Percentiles rank a stretch among this genome's conserved stretches.
Evolutionary conservation across 2,329 filamentous ascomycete species (phyloP).

Genomic region (Fulvia fulva): DNA sequence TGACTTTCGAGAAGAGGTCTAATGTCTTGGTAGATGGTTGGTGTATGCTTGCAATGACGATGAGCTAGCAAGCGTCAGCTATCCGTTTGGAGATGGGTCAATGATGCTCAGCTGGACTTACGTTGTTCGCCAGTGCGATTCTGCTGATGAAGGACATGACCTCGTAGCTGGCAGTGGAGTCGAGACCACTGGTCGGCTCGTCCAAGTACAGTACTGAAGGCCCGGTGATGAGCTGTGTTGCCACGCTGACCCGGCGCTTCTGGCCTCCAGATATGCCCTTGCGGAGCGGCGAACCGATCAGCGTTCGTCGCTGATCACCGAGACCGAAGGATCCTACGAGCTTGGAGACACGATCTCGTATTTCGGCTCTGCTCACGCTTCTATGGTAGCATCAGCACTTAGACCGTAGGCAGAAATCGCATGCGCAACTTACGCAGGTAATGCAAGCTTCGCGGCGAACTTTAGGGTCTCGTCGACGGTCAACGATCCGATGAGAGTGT

Average conservation of each 20-base stretch:
- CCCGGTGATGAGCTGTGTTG: slow-evolving; percentile 71
- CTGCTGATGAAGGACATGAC: slow-evolving; percentile 66
- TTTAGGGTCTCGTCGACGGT: slow-evolving; percentile 73
- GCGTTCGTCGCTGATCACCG: slow-evolving; percentile 58
- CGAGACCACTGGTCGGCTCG: slow-evolving; percentile 76
- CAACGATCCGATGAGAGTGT: slow-evolving; percentile 72
- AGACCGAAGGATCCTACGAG: slow-evolving; percentile 70
- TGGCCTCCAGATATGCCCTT: slow-evolving; percentile 81
- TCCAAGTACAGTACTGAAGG: slow-evolving; percentile 77
- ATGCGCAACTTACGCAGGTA: slow-evolving; percentile 43
- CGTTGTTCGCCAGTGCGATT: slow-evolving; percentile 60
- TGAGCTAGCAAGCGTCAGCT: slow-evolving; percentile 47
- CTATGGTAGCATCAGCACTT: slow-evolving; percentile 45
- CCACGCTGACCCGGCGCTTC: slow-evolving; percentile 72
- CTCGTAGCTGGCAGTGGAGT: slow-evolving; percentile 69
- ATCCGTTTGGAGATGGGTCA: no score
- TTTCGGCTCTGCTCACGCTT: slow-evolving; percentile 53
- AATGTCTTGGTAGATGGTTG: slow-evolving; percentile 76
- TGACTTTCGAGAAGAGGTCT: slow-evolving; percentile 69
- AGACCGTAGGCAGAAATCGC: neutral
- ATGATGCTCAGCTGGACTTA: slow-evolving; percentile 40
- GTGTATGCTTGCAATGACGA: slow-evolving; percentile 76
- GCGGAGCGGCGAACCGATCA: slow-evolving; percentile 73
- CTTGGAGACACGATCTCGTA: slow-evolving; percentile 56
- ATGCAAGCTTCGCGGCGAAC: slow-evolving; percentile 66